Base-by-base conservation (phyloP, 305 asterid species). In the Striga hermonthica region DNA sequence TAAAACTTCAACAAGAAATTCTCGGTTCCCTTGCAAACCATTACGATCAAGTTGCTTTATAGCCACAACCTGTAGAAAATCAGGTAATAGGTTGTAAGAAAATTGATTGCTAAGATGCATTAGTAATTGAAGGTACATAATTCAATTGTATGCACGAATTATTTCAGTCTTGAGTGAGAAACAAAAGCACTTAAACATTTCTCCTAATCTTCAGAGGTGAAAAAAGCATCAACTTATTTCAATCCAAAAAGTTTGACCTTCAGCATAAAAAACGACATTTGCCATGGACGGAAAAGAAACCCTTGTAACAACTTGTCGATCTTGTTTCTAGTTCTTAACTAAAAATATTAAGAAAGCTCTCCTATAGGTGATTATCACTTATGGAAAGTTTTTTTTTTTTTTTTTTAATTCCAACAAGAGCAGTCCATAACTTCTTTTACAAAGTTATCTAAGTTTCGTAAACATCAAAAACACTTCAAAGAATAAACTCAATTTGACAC, bases 21-120 rank as follows among this genome's bases (percentile, higher is more conserved):
- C 95, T 70, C 96, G 73, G 75, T 89, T 86, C 38, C 96, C 95
- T 83, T 84, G 96, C 84, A 86, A 73, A 53, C 96, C 92, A 74
- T 86, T 78, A 28, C 86, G 85, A 71, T 89, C 95, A 15, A 86
- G 88, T 74, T 86, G 92, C 81, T 89, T 89, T 72, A 89, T 83
- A 61, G 96, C 95, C 71, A 83, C 95, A 68, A 83, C 62, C 96
- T 89, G 74, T 68, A 72, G 43, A 49, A 58, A 54, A 57, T 22
- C 71, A 8, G 62, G 70, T 5, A 28, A 7, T 1, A 39, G 60
- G 57, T 52, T 28, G 31, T 22, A 22, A 22, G 31, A 22, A 22
- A 22, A 0, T 22, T 22, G 31, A 15, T 40, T n/a, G 36, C 15
- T 40, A 35, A 66, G 22, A 55, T 22, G 63, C 13, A 28, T n/a